Base-by-base conservation (phyloP, 768 basidiomycete genomes). In the Candolleomyces aberdarensis region DNA sequence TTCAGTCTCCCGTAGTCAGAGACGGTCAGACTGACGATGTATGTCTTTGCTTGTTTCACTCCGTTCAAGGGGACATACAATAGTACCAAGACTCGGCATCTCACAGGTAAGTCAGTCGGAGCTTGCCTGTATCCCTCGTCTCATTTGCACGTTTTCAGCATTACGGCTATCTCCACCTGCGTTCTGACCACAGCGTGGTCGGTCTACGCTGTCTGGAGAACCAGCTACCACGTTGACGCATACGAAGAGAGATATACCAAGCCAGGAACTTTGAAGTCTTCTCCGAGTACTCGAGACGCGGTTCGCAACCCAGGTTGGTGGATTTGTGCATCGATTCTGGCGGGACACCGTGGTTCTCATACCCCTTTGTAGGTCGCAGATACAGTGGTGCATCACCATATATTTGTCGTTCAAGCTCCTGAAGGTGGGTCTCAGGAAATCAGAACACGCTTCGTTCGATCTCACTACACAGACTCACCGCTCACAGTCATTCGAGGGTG, bases 131-230 rank as follows among this genome's bases (percentile, higher is more conserved):
- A 40, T 2, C 32, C 44, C 26, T 19, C 32, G 43, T 41, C 58
- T 29, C 54, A 15, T 43, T 9, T 11, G 47, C 15, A 44, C 8
- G 26, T 26, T 29, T 58, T 22, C 10, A 84, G 84, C 3, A 67
- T 84, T 26, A 80, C 84, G 0, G 80, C 80, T 3, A 65, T 84
- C 5, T 74, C 76, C 53, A 79, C 81, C 14, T 83, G 85, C 10
- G 20, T 74, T 1, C 63, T 84, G 13, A 63, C 79, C 1, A 78
- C 83, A 1, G 76, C 66, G 1, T 86, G 85, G 85, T 79, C 84
- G 1, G 67, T 72, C 2, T 86, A 83, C 63, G 73, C 80, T 1
- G 64, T 83, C 6, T 85, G 78, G 78, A 75, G 82, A 11, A 84
- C 79, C 1, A 63, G 65, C 1, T 64, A 72, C 55, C 72, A 78